Percentiles rank a stretch among this genome's conserved stretches.
Evolutionary conservation across 306 rosid species (phyloP).

Genomic region (Quercus gilva): DNA sequence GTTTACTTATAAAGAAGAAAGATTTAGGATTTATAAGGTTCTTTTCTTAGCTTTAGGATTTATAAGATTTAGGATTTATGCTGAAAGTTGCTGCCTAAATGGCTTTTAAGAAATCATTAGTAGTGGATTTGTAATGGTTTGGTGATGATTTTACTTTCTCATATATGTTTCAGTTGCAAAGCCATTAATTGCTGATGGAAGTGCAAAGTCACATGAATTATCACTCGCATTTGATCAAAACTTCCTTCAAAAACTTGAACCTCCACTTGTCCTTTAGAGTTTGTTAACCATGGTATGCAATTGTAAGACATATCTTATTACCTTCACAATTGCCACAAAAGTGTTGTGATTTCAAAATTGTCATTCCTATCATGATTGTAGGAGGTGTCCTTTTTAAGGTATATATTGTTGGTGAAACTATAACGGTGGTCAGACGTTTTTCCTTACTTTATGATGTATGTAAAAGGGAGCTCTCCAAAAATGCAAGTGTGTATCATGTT

Average conservation of each 20-base stretch:
- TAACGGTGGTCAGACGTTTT: constrained; percentile 84
- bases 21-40: too few relatives aligned
- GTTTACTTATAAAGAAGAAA: too few relatives aligned
- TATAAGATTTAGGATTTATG: too few relatives aligned
- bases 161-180: too few relatives aligned
- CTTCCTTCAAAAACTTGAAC: constrained; percentile 82
- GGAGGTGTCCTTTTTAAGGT: constrained; percentile 95
- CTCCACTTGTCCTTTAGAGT: constrained; percentile 88
- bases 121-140: too few relatives aligned
- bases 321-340: not conserved
- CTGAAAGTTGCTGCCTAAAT: too few relatives aligned
- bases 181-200: too few relatives aligned
- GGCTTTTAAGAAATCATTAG: too few relatives aligned
- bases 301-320: constrained; percentile 8
- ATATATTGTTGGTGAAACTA: constrained; percentile 86
- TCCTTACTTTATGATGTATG: constrained; percentile 68
- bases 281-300: constrained; percentile 80
- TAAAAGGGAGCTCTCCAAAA: constrained; percentile 66
- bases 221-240: constrained; percentile 16
- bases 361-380: constrained; percentile 26
- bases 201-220: too few relatives aligned
- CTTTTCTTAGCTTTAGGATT: too few relatives aligned
- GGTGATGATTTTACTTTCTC: too few relatives aligned
- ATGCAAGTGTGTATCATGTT: constrained; percentile 60
- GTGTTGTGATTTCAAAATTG: constrained; percentile 13